A percentile compares a stretch with the other conserved stretches of the same genome.
Conservation (phyloP, 2,329 filamentous ascomycete genomes). For the Sporothrix schenckii region DNA sequence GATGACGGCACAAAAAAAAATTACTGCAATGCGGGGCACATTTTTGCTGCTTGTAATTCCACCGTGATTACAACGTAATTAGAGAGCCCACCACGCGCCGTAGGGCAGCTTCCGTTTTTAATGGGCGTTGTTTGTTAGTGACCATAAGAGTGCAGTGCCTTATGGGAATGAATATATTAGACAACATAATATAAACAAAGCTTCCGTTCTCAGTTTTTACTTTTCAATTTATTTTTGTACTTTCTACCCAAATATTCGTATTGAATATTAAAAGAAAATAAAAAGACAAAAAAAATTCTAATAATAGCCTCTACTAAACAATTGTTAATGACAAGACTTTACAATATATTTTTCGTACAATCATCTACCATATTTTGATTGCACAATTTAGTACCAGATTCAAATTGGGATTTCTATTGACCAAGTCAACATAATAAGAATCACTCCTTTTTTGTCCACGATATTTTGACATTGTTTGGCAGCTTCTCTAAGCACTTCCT, state of each 20-base stretch:
- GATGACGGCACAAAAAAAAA: constrained; percentile 14
- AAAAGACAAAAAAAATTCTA: no score
- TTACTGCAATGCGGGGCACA: constrained; percentile 17
- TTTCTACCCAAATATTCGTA: background rate
- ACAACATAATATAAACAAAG: background rate
- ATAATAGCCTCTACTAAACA: no score
- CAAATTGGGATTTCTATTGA: no score
- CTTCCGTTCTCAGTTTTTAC: background rate
- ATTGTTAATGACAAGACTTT: no score
- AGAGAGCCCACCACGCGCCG: background rate
- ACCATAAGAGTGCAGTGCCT: no score
- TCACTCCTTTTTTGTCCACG: no score
- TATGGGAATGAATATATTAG: background rate
- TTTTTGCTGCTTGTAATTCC: constrained; percentile 9
- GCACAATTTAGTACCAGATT: no score
- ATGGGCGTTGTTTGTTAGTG: background rate
- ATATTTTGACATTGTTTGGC: no score
- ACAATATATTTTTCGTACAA: no score
- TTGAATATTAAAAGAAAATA: no score
- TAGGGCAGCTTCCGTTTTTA: constrained; percentile 10
- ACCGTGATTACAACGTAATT: background rate
- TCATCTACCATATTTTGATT: no score
- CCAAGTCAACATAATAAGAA: no score
- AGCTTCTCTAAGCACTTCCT: background rate
- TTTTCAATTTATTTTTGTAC: background rate